Percentiles rank a stretch among this genome's conserved stretches.
Evolutionary conservation across 768 basidiomycete species (phyloP).

Genomic region (Lactifluus echinatus): DNA sequence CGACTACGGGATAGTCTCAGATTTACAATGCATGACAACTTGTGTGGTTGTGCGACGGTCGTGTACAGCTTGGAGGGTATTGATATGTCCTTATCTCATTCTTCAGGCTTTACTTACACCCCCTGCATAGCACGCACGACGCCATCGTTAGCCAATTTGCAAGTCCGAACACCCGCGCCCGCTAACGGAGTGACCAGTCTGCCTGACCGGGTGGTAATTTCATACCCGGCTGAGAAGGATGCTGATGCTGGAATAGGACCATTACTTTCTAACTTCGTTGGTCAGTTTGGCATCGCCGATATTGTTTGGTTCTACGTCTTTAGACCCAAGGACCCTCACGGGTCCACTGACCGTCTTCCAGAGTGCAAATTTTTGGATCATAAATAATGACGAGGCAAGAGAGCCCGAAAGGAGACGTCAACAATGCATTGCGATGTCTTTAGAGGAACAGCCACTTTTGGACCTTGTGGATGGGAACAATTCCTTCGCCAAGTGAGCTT

Average conservation of each 20-base stretch:
- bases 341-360: neutral
- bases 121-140: neutral
- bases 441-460: no score
- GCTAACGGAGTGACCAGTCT: neutral
- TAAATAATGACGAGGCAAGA: neutral
- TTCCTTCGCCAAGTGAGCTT: neutral
- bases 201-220: neutral
- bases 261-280: neutral
- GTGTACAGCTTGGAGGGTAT: neutral
- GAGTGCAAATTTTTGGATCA: neutral
- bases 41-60: no score
- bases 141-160: neutral
- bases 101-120: neutral
- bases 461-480: neutral
- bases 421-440: no score
- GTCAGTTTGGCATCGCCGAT: neutral
- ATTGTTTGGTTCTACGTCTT: neutral
- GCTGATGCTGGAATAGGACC: neutral
- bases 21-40: no score
- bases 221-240: neutral
- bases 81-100: neutral
- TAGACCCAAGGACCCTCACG: neutral
- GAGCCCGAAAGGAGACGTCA: no score
- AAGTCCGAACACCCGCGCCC: neutral
- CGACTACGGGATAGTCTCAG: no score